Evolutionary conservation across 2,329 filamentous ascomycete genomes (phyloP).

Genomic region (Claviceps cyperi): DNA sequence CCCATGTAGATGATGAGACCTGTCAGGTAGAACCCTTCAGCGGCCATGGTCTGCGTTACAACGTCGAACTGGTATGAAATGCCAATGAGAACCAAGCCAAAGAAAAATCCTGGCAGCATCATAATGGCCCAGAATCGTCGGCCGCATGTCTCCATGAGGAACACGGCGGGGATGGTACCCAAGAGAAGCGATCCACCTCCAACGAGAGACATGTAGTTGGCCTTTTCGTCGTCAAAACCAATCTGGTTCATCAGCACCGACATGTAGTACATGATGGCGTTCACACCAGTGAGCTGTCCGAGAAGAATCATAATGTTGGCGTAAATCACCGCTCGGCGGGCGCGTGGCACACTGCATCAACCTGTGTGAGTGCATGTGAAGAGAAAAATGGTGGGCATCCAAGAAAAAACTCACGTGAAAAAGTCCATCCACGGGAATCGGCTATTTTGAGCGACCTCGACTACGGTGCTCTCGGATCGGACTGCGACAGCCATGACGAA

Average conservation of each 20-base stretch:
- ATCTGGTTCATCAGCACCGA: slow-evolving; percentile 50
- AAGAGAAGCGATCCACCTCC: slow-evolving; percentile 53
- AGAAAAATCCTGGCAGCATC: slow-evolving; percentile 58
- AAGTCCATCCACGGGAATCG: slow-evolving; percentile 60
- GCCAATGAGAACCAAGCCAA: slow-evolving; percentile 54
- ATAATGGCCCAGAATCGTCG: slow-evolving; percentile 61
- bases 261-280: slow-evolving; percentile 63
- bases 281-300: slow-evolving; percentile 57
- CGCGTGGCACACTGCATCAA: slow-evolving; percentile 35
- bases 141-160: slow-evolving; percentile 59
- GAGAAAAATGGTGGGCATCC: too few species aligned
- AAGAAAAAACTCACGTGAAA: slow-evolving; percentile 33
- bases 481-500: slow-evolving; percentile 56
- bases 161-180: slow-evolving; percentile 52
- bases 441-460: slow-evolving; percentile 35
- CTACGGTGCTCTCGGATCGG: slow-evolving; percentile 37
- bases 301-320: slow-evolving; percentile 57
- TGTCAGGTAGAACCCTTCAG: slow-evolving; percentile 48
- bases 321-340: slow-evolving; percentile 50
- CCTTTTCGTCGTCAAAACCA: slow-evolving; percentile 45
- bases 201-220: slow-evolving; percentile 63
- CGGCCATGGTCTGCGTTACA: slow-evolving; percentile 28
- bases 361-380: neutral
- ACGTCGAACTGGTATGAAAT: slow-evolving; percentile 43
- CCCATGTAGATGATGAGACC: slow-evolving; percentile 55